Evolutionary conservation across 163 green algal genomes (phyloP), one percentile per base, ranked within the genome.

Genomic region (Volvox carteri): DNA sequence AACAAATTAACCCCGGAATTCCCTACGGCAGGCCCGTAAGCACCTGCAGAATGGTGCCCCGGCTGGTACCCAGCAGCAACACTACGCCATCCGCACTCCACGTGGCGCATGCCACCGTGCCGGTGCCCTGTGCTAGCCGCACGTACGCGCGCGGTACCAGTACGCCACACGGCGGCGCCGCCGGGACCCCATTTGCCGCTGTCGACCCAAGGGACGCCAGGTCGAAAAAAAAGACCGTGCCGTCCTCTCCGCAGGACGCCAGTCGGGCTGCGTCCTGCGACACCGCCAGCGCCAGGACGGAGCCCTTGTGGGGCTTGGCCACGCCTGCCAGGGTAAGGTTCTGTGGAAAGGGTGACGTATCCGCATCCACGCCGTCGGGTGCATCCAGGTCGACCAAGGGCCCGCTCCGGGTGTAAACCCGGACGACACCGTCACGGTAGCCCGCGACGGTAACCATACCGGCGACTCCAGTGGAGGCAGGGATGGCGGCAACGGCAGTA

Each of bases 361-460:
- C 56, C 18, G 52, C 14, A 35, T 78, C 62, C 8, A 5, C 39
- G 12, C 44, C 54, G 33, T 84, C 35, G 76, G 56, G 16, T 25
- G 1, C 77, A 35, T 41, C 50, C 33, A n/a, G 39, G 42, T 80
- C 48, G 48, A 70, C 25, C 75, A 48, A 35, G 37, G 52, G 52
- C 4, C 65, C 68, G 67, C 35, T 48, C n/a, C 83, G 67, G 23
- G 21, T 91, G 94, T 78, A 92, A 23, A 91, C 37, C 0, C 95
- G 93, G 42, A 98, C 65, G 18, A 95, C 88, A 11, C 96, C 96
- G 84, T 97, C 95, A 25, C 73, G 81, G 90, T 96, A 97, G 7
- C 96, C 96, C n/a, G 86, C 60, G 30, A 72, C 48, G 35, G 48
- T 46, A 11, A 35, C 42, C 44, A 62, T 48, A 21, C 21, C 21